Percentiles rank a stretch among this genome's conserved stretches.
Conservation (phyloP, 176 grass and related monocot species). For the Thalia dealbata region DNA sequence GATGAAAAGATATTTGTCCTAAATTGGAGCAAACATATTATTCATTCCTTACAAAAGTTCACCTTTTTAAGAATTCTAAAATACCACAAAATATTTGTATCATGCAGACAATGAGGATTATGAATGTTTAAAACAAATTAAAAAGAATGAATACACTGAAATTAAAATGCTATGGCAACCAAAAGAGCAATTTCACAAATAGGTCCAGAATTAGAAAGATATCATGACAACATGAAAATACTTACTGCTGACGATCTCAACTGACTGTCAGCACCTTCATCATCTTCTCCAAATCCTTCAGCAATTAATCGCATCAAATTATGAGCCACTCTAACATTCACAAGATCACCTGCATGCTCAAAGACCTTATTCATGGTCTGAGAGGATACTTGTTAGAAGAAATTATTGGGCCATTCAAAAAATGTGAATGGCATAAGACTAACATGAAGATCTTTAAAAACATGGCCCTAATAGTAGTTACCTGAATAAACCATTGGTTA, state of each 20-base stretch:
- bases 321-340: constrained; percentile 92
- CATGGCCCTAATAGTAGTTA: constrained; percentile 8
- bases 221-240: neutral
- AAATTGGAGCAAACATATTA: too few relatives aligned
- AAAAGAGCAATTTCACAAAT: neutral
- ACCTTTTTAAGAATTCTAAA: too few relatives aligned
- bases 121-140: too few relatives aligned
- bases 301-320: constrained; percentile 99
- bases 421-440: neutral
- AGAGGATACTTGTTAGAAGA: constrained; percentile 22
- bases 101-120: too few relatives aligned
- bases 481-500: constrained; percentile 99
- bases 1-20: too few relatives aligned
- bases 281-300: constrained; percentile 94
- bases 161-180: too few relatives aligned
- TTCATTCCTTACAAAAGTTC: too few relatives aligned
- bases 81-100: too few relatives aligned
- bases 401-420: neutral
- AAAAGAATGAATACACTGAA: too few relatives aligned
- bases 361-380: constrained; percentile 99
- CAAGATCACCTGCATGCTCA: constrained; percentile 99
- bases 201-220: neutral
- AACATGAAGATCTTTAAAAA: neutral
- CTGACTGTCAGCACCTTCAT: constrained; percentile 94
- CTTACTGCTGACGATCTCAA: constrained; percentile 98